These are phyloP conservation scores for Heterobasidion annosum DNA, from an alignment of 1,284 basidiomycete genomes.

Conservation along the genomic window DNA sequence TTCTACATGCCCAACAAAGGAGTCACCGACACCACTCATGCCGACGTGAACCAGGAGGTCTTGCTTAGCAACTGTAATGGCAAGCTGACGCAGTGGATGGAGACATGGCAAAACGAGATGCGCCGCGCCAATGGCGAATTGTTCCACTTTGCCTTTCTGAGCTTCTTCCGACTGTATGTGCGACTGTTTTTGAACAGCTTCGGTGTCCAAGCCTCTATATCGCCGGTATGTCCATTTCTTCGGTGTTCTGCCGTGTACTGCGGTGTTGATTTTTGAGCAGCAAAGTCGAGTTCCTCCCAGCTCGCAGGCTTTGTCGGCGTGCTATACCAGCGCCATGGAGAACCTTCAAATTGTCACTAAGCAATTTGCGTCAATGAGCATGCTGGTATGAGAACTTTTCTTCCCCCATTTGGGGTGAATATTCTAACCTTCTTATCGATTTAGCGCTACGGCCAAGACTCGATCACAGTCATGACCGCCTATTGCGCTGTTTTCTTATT, in stretches of 20 bases:
- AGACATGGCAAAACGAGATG: slow-evolving; percentile 64
- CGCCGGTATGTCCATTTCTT: slow-evolving; percentile 32
- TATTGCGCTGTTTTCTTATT: slow-evolving; percentile 73
- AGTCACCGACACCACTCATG: slow-evolving; percentile 30
- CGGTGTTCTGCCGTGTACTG: slow-evolving; percentile 1
- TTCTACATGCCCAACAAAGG: slow-evolving; percentile 48
- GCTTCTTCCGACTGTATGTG: slow-evolving; percentile 67
- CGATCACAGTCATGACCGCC: slow-evolving; percentile 74
- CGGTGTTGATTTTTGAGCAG: slow-evolving; percentile 9
- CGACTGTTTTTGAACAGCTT: slow-evolving; percentile 76
- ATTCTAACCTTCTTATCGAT: neutral
- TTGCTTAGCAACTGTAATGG: slow-evolving; percentile 62
- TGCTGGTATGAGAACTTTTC: slow-evolving; percentile 44
- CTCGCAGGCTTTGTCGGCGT: slow-evolving; percentile 58
- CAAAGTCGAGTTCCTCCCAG: slow-evolving; percentile 41
- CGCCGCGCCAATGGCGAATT: slow-evolving; percentile 52
- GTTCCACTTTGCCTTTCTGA: slow-evolving; percentile 67
- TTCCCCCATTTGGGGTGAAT: neutral
- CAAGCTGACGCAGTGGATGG: slow-evolving; percentile 61
- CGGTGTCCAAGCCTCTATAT: slow-evolving; percentile 56
- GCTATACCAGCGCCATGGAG: slow-evolving; percentile 62
- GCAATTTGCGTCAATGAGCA: slow-evolving; percentile 65
- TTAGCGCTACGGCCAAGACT: slow-evolving; percentile 76
- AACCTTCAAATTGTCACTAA: slow-evolving; percentile 59
- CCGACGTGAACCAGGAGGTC: slow-evolving; percentile 62